A percentile compares a stretch with the other conserved stretches of the same genome.
phyloP scores from a whole-genome alignment of 2,329 filamentous ascomycete genomes.

The Mollisia scopiformis region DNA sequence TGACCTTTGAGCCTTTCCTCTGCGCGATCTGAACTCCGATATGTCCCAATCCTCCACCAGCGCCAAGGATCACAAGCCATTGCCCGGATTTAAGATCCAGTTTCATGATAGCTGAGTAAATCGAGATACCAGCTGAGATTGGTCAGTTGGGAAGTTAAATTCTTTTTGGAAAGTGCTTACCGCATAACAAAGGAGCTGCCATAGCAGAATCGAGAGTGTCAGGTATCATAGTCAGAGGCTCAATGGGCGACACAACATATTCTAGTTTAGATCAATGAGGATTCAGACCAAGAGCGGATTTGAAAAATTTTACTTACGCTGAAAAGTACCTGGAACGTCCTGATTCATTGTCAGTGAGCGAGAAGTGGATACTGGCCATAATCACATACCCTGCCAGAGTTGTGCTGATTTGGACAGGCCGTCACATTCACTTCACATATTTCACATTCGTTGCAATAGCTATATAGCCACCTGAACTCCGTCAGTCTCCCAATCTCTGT shows the following conservation, averaged over 20 bases:
- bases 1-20: slow-evolving; percentile 20
- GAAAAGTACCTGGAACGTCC: slow-evolving; percentile 45
- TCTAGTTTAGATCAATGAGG: no score
- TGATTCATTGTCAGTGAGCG: no score
- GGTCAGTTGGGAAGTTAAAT: no score
- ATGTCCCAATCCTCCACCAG: slow-evolving; percentile 24
- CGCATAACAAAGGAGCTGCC: slow-evolving; percentile 70
- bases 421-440: slow-evolving; percentile 47
- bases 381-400: slow-evolving; percentile 67
- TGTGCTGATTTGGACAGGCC: slow-evolving; percentile 56
- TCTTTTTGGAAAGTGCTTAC: no score
- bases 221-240: slow-evolving; percentile 60
- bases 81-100: slow-evolving; percentile 39
- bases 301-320: no score
- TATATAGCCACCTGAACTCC: slow-evolving; percentile 55
- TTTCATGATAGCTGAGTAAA: slow-evolving; percentile 65
- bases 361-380: no score
- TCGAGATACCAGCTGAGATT: slow-evolving; percentile 75
- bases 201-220: slow-evolving; percentile 26
- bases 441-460: slow-evolving; percentile 47
- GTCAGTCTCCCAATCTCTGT: no score
- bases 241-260: slow-evolving; percentile 51
- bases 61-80: slow-evolving; percentile 24
- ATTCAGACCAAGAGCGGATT: no score
- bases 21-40: slow-evolving; percentile 22